These are phyloP conservation scores for Xylariaceae sp. DNA, from an alignment of 2,329 filamentous ascomycete species.

Conservation along the genomic window DNA sequence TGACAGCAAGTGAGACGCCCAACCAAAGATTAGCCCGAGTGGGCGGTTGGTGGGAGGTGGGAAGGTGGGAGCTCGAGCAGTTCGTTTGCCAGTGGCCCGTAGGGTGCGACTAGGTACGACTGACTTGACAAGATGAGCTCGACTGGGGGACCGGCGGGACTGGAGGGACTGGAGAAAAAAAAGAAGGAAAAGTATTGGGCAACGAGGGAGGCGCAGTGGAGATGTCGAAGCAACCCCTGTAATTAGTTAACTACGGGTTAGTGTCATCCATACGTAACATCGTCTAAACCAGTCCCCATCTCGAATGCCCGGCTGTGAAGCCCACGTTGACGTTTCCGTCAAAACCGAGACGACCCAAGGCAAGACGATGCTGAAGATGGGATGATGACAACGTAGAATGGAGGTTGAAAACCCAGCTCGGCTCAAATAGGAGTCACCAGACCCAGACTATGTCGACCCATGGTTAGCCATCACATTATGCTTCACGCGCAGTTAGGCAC, in stretches of 20 bases:
- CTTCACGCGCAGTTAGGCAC: no score
- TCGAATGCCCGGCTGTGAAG: not conserved
- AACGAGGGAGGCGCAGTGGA: not conserved
- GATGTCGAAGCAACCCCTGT: not conserved
- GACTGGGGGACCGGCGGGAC: not conserved
- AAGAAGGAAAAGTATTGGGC: not conserved
- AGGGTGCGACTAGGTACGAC: no score
- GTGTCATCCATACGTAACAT: not conserved
- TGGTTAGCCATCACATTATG: no score
- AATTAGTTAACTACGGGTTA: not conserved
- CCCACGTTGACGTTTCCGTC: no score
- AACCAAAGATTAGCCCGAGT: slow-evolving; percentile 27
- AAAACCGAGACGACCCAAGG: no score
- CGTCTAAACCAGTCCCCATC: no score
- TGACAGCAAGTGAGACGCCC: slow-evolving; percentile 32
- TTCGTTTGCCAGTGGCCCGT: slow-evolving; percentile 1
- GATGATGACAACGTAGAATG: no score
- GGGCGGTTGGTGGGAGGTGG: slow-evolving; percentile 16
- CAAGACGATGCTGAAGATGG: no score
- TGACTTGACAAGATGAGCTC: slow-evolving; percentile 8
- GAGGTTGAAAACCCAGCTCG: no score
- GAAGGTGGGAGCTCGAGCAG: not conserved
- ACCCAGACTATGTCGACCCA: no score
- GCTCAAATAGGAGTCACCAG: no score
- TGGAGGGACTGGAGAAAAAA: not conserved